Conservation (phyloP, 1,284 basidiomycete species). For the Quambalaria eucalypti region DNA sequence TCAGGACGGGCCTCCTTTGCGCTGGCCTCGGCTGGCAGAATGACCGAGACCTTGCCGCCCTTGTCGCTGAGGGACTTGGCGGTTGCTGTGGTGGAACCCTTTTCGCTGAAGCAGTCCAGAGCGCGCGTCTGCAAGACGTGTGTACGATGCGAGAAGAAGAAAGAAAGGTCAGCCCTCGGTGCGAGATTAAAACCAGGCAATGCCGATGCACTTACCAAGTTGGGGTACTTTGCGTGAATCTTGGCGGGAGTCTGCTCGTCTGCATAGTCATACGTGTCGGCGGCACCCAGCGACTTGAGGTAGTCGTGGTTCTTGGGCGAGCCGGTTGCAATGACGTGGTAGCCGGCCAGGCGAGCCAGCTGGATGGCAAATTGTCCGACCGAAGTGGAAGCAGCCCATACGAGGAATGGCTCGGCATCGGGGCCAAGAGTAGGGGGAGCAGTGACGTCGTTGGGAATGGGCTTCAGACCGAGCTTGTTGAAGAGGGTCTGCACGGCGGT, state of each 20-base stretch:
- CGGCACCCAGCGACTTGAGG: conserved; percentile 35
- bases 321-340: conserved; percentile 52
- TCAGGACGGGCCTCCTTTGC: conserved; percentile 26
- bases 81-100: conserved; percentile 31
- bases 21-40: conserved; percentile 32
- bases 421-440: conserved; percentile 15
- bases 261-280: conserved; percentile 51
- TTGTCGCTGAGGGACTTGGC: conserved; percentile 22
- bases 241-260: conserved; percentile 39
- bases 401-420: conserved; percentile 29
- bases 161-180: too few species aligned
- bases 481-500: conserved; percentile 36
- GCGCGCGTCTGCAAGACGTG: too few species aligned
- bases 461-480: conserved; percentile 16
- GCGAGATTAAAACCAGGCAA: not conserved
- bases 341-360: conserved; percentile 48
- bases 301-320: conserved; percentile 43
- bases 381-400: conserved; percentile 56
- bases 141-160: not conserved
- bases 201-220: too few species aligned
- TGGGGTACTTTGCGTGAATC: conserved; percentile 33
- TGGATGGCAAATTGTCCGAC: conserved; percentile 52
- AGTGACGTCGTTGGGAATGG: conserved; percentile 14
- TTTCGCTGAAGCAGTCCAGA: conserved; percentile 38
- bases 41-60: conserved; percentile 24